A percentile compares a stretch with the other conserved stretches of the same genome.
Conservation (phyloP, 139 green algal species). For the Zygnema circumcarinatum region DNA sequence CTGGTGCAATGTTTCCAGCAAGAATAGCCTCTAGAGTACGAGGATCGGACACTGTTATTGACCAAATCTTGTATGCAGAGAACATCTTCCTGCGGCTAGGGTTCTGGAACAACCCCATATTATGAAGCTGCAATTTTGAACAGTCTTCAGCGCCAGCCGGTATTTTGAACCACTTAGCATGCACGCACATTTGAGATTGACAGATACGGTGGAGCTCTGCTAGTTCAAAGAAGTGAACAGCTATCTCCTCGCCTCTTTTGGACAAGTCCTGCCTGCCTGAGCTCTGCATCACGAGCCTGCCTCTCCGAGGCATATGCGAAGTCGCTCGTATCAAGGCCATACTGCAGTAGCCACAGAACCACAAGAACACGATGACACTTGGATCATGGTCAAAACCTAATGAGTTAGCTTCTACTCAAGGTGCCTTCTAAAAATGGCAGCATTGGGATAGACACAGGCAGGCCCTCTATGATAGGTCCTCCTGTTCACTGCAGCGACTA, state of each 20-base stretch:
- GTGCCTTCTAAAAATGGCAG: neutral
- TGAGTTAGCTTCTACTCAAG: neutral
- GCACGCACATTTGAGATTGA: no score
- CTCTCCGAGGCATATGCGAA: neutral
- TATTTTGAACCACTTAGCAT: no score
- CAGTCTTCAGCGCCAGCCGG: no score
- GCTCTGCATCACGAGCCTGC: neutral
- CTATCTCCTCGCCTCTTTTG: neutral
- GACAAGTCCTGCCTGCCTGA: neutral
- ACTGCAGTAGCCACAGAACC: slow-evolving; percentile 15
- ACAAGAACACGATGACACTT: neutral
- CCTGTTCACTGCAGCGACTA: neutral
- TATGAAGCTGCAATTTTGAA: no score
- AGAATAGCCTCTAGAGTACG: no score
- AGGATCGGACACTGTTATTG: no score
- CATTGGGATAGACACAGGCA: neutral
- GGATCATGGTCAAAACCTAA: neutral
- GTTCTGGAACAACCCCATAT: no score
- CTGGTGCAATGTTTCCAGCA: no score
- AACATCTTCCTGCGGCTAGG: no score
- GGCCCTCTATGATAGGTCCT: neutral
- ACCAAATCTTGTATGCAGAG: no score
- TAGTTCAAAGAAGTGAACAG: neutral
- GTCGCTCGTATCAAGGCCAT: slow-evolving; percentile 11
- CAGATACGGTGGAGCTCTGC: no score